phyloP scores from a whole-genome alignment of 164 flowering plant species.

The Macadamia tetraphylla region DNA sequence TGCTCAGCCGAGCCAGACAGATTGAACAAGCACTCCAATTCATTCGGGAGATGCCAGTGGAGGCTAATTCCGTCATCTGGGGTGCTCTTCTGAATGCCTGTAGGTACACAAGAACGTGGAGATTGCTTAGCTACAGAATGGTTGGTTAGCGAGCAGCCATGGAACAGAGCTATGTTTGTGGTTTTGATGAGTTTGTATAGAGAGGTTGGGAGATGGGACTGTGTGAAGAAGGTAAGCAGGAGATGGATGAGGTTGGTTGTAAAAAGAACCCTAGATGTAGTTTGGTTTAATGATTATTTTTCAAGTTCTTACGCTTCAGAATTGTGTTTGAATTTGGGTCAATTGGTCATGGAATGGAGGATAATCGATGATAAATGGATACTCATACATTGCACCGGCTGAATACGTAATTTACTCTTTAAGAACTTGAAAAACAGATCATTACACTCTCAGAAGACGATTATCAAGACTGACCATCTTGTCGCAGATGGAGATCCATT shows the following conservation, averaged over 20 bases:
- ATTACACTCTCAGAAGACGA: too few relatives aligned
- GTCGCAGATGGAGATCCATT: too few relatives aligned
- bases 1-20: conserved; percentile 30
- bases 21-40: conserved; percentile 23
- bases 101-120: conserved; percentile 24
- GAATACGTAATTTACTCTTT: too few relatives aligned
- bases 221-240: conserved; percentile 25
- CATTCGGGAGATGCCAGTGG: conserved; percentile 20
- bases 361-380: background rate
- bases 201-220: conserved; percentile 27
- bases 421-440: too few relatives aligned
- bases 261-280: conserved; percentile 39
- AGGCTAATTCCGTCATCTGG: conserved; percentile 33
- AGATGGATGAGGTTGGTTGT: conserved; percentile 28
- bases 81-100: conserved; percentile 33
- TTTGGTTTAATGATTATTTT: conserved; percentile 29
- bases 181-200: conserved; percentile 26
- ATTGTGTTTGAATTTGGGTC: conserved; percentile 19
- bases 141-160: conserved; percentile 25
- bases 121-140: conserved; percentile 20
- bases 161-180: conserved; percentile 30
- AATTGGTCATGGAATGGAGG: conserved; percentile 6
- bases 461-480: too few relatives aligned
- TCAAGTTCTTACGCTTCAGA: conserved; percentile 19
- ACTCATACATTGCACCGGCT: background rate